These are phyloP conservation scores for Plasmopara muralis DNA, from an alignment of 352 stramenopile species.

Conservation along the genomic window DNA sequence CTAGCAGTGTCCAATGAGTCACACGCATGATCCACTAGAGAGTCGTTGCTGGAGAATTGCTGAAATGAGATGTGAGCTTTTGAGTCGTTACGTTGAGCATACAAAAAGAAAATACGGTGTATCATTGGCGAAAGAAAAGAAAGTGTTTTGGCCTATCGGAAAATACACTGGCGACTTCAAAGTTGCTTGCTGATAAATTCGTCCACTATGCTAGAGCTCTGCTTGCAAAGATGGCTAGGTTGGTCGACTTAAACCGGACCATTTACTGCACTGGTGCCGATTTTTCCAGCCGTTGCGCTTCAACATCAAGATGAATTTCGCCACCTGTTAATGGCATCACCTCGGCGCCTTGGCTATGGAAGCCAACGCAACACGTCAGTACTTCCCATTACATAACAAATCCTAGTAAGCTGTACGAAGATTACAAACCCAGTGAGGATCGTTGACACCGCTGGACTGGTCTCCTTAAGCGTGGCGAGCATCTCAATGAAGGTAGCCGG, in stretches of 20 bases:
- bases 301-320: slow-evolving; percentile 67
- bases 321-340: slow-evolving; percentile 47
- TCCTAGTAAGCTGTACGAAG: neutral
- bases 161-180: no score
- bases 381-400: neutral
- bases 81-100: slow-evolving; percentile 3
- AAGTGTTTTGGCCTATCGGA: slow-evolving; percentile 11
- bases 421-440: slow-evolving; percentile 8
- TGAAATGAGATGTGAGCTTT: slow-evolving; percentile 13
- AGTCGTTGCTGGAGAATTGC: neutral
- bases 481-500: slow-evolving; percentile 51
- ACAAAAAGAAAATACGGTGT: slow-evolving; percentile 10
- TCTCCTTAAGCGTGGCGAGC: slow-evolving; percentile 58
- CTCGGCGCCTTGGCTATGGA: slow-evolving; percentile 37
- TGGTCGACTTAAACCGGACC: no score
- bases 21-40: slow-evolving; percentile 19
- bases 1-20: slow-evolving; percentile 28
- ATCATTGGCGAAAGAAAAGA: slow-evolving; percentile 4
- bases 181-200: no score
- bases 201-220: no score
- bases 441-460: slow-evolving; percentile 12
- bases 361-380: neutral
- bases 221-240: no score
- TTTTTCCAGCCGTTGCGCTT: slow-evolving; percentile 35
- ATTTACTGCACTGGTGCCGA: no score